Percentiles rank a stretch among this genome's conserved stretches.
These are phyloP conservation scores for Calocybe indica DNA, from an alignment of 768 basidiomycete genomes.

Conservation along the genomic window DNA sequence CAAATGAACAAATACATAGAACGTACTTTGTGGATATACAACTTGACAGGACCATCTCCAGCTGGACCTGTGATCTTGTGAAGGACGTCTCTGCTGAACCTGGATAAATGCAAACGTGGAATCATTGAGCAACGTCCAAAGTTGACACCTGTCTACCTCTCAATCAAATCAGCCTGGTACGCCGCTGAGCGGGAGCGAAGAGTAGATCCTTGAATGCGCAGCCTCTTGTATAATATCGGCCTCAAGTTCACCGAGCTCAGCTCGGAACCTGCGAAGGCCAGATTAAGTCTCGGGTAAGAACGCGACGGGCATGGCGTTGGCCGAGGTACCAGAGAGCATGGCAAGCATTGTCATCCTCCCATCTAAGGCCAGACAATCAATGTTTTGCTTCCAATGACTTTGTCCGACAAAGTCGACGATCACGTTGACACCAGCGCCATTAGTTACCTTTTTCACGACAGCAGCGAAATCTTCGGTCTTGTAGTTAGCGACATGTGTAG, in stretches of 20 bases:
- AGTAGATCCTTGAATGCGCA: conserved; percentile 86
- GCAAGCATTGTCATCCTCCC: conserved; percentile 71
- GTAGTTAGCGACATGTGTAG: conserved; percentile 80
- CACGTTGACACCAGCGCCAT: conserved; percentile 70
- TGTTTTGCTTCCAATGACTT: conserved; percentile 69
- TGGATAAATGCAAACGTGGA: conserved; percentile 11
- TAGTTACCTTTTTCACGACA: conserved; percentile 63
- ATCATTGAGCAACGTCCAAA: background rate
- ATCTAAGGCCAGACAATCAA: conserved; percentile 63
- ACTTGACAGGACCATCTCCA: conserved; percentile 57
- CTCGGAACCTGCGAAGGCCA: conserved; percentile 34
- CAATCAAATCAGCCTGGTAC: conserved; percentile 74
- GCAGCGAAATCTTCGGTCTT: conserved; percentile 76
- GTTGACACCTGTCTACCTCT: conserved; percentile 31
- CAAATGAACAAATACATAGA: conserved; percentile 1
- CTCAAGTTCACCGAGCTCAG: conserved; percentile 49
- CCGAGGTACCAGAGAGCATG: conserved; percentile 52
- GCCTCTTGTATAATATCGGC: conserved; percentile 76
- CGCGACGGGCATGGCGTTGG: background rate
- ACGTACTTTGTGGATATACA: conserved; percentile 74
- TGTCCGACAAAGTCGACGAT: conserved; percentile 82
- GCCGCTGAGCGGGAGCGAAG: conserved; percentile 65
- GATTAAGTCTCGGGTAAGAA: background rate
- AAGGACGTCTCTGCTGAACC: conserved; percentile 53
- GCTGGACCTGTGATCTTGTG: conserved; percentile 50